A percentile compares a stretch with the other conserved stretches of the same genome.
phyloP scores from a whole-genome alignment of 148 eudicot genomes.

The Drosera capensis region DNA sequence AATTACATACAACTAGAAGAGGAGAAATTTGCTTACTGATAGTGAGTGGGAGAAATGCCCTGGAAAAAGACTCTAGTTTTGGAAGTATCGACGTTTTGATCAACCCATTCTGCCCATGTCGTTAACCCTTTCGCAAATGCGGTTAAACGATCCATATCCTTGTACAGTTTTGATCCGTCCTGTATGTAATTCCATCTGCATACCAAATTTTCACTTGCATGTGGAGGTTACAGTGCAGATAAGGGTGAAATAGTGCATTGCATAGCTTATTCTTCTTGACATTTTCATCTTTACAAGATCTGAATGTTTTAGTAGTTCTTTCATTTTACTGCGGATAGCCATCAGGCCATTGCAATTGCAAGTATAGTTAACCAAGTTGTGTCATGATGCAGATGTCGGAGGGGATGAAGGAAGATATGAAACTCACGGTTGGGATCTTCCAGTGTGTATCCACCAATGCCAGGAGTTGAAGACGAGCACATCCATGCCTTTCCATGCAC shows the following conservation, averaged over 20 bases:
- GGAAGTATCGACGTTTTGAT: conserved; percentile 39
- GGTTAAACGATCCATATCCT: conserved; percentile 71
- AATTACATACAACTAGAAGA: background rate
- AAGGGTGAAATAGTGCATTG: no score
- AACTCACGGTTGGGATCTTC: conserved; percentile 46
- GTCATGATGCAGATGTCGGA: background rate
- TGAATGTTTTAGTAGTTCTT: no score
- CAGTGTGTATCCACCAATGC: conserved; percentile 97
- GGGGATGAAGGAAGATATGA: background rate
- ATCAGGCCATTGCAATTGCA: background rate
- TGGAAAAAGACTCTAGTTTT: conserved; percentile 82
- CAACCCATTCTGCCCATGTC: conserved; percentile 93
- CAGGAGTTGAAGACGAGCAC: conserved; percentile 76
- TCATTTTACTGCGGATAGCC: background rate
- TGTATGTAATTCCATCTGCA: conserved; percentile 85
- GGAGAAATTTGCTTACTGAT: conserved; percentile 35
- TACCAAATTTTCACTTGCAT: conserved; percentile 7
- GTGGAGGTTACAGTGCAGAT: no score
- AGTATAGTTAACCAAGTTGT: background rate
- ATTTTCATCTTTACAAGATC: no score
- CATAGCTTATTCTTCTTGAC: no score
- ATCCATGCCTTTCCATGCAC: conserved; percentile 67
- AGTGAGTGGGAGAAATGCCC: conserved; percentile 90
- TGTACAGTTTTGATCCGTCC: conserved; percentile 43
- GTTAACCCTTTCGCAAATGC: conserved; percentile 69